Percentiles rank a stretch among this genome's conserved stretches.
Evolutionary conservation across 805 yeast species (phyloP).

Genomic region (Sugiyamaella americana): DNA sequence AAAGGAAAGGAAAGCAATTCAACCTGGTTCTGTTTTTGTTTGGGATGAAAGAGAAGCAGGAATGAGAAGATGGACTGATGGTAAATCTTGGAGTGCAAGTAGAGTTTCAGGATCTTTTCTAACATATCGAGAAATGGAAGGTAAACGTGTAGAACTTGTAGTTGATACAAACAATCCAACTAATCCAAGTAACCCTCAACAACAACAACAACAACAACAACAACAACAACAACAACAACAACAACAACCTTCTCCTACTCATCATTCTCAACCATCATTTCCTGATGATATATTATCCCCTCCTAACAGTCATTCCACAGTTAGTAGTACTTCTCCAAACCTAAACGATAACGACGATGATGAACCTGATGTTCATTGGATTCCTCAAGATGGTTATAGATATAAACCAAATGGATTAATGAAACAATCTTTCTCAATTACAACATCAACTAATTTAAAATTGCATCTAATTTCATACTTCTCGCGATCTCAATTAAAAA

Average conservation of each 20-base stretch:
- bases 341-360: slow-evolving; percentile 5
- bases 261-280: neutral
- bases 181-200: neutral
- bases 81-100: slow-evolving; percentile 66
- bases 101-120: slow-evolving; percentile 60
- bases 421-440: slow-evolving; percentile 58
- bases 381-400: slow-evolving; percentile 31
- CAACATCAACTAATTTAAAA: slow-evolving; percentile 47
- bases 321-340: neutral
- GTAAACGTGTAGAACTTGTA: slow-evolving; percentile 19
- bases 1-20: slow-evolving; percentile 47
- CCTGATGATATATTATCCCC: slow-evolving; percentile 13
- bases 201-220: slow-evolving; percentile 6
- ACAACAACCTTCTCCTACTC: neutral
- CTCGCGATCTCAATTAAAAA: slow-evolving; percentile 27
- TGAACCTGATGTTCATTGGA: slow-evolving; percentile 6
- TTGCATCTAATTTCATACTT: slow-evolving; percentile 58
- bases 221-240: neutral
- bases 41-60: slow-evolving; percentile 71
- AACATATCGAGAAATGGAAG: slow-evolving; percentile 57
- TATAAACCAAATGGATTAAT: slow-evolving; percentile 50
- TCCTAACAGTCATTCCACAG: neutral
- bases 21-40: slow-evolving; percentile 56
- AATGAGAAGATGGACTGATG: slow-evolving; percentile 76
- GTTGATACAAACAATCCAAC: slow-evolving; percentile 8